A percentile compares a stretch with the other conserved stretches of the same genome.
These are phyloP conservation scores for Cryptococcus sp. DNA, from an alignment of 1,284 basidiomycete species.

Conservation along the genomic window DNA sequence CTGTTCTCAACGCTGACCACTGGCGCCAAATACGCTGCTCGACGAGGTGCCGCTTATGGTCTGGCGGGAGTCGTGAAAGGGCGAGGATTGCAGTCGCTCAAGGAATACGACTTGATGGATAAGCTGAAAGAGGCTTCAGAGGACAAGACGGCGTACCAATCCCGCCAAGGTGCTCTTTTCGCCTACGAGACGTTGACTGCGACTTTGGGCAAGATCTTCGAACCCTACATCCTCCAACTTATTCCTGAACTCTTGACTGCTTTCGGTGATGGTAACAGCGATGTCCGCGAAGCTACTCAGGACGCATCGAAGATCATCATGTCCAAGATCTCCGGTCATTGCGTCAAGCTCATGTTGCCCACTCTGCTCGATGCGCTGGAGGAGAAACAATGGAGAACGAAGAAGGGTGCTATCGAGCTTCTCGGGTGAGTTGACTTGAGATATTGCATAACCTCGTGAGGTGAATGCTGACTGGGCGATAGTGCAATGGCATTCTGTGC, in stretches of 20 bases:
- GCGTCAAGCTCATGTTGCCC: constrained; percentile 92
- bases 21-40: constrained; percentile 82
- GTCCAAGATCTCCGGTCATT: constrained; percentile 88
- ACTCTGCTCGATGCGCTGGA: constrained; percentile 87
- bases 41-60: constrained; percentile 95
- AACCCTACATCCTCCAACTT: constrained; percentile 86
- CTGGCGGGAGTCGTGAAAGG: constrained; percentile 91
- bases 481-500: constrained; percentile 97
- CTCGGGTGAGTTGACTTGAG: constrained; percentile 60
- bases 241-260: constrained; percentile 81
- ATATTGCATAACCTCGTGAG: neutral
- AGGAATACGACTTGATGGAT: constrained; percentile 76
- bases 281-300: constrained; percentile 92
- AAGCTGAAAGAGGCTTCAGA: constrained; percentile 76
- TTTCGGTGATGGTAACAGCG: constrained; percentile 86
- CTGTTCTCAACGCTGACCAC: constrained; percentile 76
- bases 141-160: constrained; percentile 84
- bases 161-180: constrained; percentile 92
- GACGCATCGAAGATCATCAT: constrained; percentile 94
- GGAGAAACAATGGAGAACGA: constrained; percentile 98
- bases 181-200: constrained; percentile 88
- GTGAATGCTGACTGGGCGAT: constrained; percentile 2
- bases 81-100: constrained; percentile 79
- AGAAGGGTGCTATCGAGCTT: constrained; percentile 96
- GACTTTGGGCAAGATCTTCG: constrained; percentile 66